Conservation (phyloP, 2,329 filamentous ascomycete genomes). For the Beauveria sp. region DNA sequence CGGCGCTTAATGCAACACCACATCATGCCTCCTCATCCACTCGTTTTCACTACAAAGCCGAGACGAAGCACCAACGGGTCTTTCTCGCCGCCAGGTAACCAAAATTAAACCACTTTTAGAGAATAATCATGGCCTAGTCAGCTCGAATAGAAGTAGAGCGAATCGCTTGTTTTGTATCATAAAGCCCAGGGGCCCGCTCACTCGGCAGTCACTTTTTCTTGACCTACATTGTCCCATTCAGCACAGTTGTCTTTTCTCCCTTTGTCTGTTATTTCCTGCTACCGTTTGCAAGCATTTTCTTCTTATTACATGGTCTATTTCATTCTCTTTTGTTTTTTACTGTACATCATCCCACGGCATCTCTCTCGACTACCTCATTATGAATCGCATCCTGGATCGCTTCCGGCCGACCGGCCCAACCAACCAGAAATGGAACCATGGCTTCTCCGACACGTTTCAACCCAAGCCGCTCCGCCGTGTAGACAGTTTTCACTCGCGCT, state of each 20-base stretch:
- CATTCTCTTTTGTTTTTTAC: background rate
- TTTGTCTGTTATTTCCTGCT: conserved; percentile 6
- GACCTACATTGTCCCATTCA: background rate
- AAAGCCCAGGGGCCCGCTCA: background rate
- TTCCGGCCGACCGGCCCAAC: background rate
- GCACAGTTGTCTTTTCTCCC: background rate
- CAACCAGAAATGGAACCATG: conserved; percentile 8
- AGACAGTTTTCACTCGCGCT: conserved; percentile 27
- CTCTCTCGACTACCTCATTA: background rate
- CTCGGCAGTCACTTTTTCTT: background rate
- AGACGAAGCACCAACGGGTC: background rate
- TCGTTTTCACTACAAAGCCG: background rate
- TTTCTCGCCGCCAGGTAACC: no score
- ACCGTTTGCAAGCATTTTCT: background rate
- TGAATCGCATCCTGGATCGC: background rate
- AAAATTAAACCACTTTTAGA: background rate
- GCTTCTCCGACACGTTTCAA: background rate
- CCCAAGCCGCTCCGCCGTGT: conserved; percentile 14
- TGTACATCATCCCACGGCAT: background rate
- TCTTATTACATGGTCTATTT: background rate
- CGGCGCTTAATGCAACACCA: conserved; percentile 8
- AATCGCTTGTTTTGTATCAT: background rate
- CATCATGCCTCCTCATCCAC: background rate
- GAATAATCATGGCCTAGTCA: background rate
- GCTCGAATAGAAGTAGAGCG: background rate